These are phyloP conservation scores for Gastrodia elata DNA, from an alignment of 106 monocot genomes.

Conservation along the genomic window DNA sequence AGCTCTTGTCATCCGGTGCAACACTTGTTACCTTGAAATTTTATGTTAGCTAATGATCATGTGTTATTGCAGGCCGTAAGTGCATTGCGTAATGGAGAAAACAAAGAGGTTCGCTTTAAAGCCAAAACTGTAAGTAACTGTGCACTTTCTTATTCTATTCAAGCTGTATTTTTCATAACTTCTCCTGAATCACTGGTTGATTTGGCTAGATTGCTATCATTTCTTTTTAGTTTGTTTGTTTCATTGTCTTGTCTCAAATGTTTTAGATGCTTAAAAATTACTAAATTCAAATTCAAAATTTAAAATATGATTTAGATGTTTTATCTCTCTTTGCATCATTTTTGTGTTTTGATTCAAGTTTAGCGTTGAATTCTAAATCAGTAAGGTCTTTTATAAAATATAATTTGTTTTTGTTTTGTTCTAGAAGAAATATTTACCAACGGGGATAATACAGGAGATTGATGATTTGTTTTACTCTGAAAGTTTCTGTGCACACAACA, in stretches of 20 bases:
- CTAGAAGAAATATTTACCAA: no score
- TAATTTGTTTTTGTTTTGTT: no score
- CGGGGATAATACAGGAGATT: no score
- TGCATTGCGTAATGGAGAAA: slow-evolving; percentile 50
- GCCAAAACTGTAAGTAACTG: slow-evolving; percentile 73
- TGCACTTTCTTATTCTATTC: not conserved
- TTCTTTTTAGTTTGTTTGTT: not conserved
- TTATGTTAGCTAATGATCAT: not conserved
- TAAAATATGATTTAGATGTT: not conserved
- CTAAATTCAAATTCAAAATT: not conserved
- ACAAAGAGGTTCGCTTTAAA: slow-evolving; percentile 85
- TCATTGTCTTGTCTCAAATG: not conserved
- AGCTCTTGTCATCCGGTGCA: not conserved
- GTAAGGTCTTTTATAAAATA: no score
- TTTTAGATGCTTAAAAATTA: not conserved
- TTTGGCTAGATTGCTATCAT: not conserved
- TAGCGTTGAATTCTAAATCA: no score
- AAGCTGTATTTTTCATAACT: not conserved
- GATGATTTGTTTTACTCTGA: no score
- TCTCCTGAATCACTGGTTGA: not conserved
- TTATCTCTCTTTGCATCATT: no score
- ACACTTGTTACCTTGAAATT: not conserved
- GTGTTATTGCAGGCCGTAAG: slow-evolving; percentile 44
- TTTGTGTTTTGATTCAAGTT: no score
- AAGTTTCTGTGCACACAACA: no score